Percentiles rank a stretch among this genome's conserved stretches.
Conservation (phyloP, 1,284 basidiomycete genomes). For the Psilocybe mexicana region DNA sequence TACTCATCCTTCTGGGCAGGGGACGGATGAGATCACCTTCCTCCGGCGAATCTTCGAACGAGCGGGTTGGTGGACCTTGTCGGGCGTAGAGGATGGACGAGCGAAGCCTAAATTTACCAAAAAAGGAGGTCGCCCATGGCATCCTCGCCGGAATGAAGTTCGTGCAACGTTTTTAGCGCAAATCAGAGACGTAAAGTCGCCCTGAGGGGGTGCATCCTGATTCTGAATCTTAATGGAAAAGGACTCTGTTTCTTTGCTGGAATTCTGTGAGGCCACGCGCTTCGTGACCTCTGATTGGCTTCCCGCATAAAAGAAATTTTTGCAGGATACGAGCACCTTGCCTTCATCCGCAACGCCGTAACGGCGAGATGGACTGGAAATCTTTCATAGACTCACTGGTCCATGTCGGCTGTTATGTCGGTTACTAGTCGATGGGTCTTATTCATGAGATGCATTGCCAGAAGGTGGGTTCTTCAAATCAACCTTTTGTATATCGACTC, state of each 20-base stretch:
- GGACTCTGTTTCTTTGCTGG: slow-evolving; percentile 8
- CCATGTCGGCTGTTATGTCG: neutral
- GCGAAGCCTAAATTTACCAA: slow-evolving; percentile 13
- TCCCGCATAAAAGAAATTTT: slow-evolving; percentile 2
- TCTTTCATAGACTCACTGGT: neutral
- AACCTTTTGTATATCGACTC: neutral
- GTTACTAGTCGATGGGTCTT: neutral
- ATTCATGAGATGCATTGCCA: neutral
- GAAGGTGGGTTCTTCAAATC: neutral
- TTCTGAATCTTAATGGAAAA: slow-evolving; percentile 24
- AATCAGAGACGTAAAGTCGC: slow-evolving; percentile 23
- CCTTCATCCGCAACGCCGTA: slow-evolving; percentile 5
- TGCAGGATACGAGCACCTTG: neutral
- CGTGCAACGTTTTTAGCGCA: slow-evolving; percentile 16
- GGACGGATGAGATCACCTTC: slow-evolving; percentile 23
- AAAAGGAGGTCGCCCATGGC: slow-evolving; percentile 16
- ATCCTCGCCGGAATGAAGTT: slow-evolving; percentile 18
- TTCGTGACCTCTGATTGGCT: slow-evolving; percentile 3
- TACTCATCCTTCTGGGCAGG: slow-evolving; percentile 21
- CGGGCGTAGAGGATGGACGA: slow-evolving; percentile 20
- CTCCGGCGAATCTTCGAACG: slow-evolving; percentile 26
- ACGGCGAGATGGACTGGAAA: neutral
- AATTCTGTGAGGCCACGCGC: slow-evolving; percentile 14
- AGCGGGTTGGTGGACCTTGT: slow-evolving; percentile 22
- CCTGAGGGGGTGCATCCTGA: slow-evolving; percentile 9